Conservation (phyloP, 2,329 filamentous ascomycete genomes). For the Fusarium tanahbumbuense region DNA sequence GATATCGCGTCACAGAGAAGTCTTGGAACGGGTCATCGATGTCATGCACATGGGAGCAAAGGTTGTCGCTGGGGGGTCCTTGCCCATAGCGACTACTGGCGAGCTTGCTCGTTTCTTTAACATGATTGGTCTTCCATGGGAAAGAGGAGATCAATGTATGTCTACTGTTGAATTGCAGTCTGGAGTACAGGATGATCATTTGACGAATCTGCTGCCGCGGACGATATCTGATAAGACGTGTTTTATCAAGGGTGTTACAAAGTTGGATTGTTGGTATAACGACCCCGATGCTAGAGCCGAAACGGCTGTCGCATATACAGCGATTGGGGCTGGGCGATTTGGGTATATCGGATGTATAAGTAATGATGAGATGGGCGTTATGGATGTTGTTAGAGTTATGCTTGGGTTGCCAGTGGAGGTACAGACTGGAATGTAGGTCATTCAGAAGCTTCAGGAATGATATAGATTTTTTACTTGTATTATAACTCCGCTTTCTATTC, state of each 20-base stretch:
- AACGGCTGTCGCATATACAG: not conserved
- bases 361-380: too few relatives aligned
- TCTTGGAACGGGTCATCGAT: not conserved
- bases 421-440: rapidly evolving
- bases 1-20: not conserved
- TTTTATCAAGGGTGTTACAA: not conserved
- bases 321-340: not conserved
- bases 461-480: too few relatives aligned
- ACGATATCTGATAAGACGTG: not conserved
- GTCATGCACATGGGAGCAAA: not conserved
- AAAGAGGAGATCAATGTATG: not conserved
- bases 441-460: rapidly evolving
- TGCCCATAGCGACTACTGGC: too few relatives aligned
- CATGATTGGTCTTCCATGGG: not conserved
- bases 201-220: rapidly evolving
- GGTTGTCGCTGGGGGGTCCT: not conserved
- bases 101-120: not conserved
- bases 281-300: too few relatives aligned
- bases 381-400: not conserved
- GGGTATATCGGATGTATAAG: not conserved
- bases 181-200: not conserved
- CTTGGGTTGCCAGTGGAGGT: not conserved
- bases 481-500: too few relatives aligned
- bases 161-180: too few relatives aligned
- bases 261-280: too few relatives aligned